Conservation (phyloP, 1,284 basidiomycete species). For the Meripilus lineatus region DNA sequence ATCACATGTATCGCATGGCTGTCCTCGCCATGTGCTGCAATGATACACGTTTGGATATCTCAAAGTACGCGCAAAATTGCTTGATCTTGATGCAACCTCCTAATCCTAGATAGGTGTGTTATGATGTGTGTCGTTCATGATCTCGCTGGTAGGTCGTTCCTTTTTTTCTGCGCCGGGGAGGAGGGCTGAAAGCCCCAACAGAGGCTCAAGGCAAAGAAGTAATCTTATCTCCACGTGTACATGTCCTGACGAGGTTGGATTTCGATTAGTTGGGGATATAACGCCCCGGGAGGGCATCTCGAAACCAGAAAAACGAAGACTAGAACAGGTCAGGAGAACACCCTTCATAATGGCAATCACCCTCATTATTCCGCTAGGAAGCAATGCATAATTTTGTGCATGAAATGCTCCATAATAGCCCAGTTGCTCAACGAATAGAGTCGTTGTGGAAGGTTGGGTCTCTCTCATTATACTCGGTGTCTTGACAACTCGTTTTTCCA, state of each 20-base stretch:
- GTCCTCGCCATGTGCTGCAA: constrained; percentile 82
- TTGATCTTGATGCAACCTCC: neutral
- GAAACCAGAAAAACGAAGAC: constrained; percentile 72
- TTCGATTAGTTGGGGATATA: constrained; percentile 82
- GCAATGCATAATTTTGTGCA: constrained; percentile 91
- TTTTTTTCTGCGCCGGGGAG: too few relatives aligned
- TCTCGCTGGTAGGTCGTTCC: constrained; percentile 52
- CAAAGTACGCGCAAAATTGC: constrained; percentile 48
- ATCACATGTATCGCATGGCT: constrained; percentile 98
- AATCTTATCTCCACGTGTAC: neutral
- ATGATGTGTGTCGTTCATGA: constrained; percentile 93
- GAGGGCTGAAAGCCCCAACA: neutral
- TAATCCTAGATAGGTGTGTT: constrained; percentile 57
- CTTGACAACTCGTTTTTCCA: neutral
- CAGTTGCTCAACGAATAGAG: constrained; percentile 75
- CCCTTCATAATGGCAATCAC: too few relatives aligned
- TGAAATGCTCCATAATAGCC: constrained; percentile 82
- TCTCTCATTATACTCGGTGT: neutral
- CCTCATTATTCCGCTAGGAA: constrained; percentile 51
- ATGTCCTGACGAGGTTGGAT: neutral
- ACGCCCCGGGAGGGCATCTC: constrained; percentile 85
- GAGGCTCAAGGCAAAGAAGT: constrained; percentile 89
- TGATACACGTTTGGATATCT: constrained; percentile 67
- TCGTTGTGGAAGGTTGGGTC: constrained; percentile 70
- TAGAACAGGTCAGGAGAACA: constrained; percentile 70